Conservation (phyloP, 148 eudicot species). For the Hydrangea macrophylla region DNA sequence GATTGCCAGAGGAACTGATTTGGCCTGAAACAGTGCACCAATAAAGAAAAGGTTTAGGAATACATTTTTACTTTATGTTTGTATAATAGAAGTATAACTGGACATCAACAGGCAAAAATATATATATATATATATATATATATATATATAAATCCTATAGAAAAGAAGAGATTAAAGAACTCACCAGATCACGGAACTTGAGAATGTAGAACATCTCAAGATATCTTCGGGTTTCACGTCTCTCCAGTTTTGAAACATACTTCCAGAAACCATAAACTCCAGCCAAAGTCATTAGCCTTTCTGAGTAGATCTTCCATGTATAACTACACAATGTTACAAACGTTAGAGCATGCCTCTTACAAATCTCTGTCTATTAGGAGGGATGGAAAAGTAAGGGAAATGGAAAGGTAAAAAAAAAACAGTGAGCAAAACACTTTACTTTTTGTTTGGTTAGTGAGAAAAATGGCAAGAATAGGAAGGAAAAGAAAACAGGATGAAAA, state of each 20-base stretch:
- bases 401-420: too few species aligned
- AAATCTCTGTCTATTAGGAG: too few species aligned
- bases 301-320: constrained; percentile 95
- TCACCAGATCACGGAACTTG: constrained; percentile 82
- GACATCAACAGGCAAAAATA: background rate
- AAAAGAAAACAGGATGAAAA: too few species aligned
- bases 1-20: constrained; percentile 56
- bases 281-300: constrained; percentile 91
- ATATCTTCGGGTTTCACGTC: constrained; percentile 90
- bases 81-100: background rate
- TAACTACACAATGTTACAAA: constrained; percentile 44
- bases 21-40: constrained; percentile 47
- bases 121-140: background rate
- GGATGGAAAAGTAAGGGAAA: too few species aligned
- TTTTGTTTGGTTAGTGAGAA: too few species aligned
- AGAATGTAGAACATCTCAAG: constrained; percentile 99
- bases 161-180: constrained; percentile 8
- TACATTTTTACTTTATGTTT: background rate
- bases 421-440: too few species aligned
- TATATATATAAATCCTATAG: background rate
- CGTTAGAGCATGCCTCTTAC: background rate
- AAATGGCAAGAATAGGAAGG: too few species aligned
- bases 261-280: constrained; percentile 99
- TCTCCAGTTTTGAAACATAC: constrained; percentile 85
- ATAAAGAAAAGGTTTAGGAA: background rate